A percentile compares a stretch with the other conserved stretches of the same genome.
These are phyloP conservation scores for Cryptosporidium xiaoi DNA, from an alignment of 169 alveolate species.

Conservation along the genomic window DNA sequence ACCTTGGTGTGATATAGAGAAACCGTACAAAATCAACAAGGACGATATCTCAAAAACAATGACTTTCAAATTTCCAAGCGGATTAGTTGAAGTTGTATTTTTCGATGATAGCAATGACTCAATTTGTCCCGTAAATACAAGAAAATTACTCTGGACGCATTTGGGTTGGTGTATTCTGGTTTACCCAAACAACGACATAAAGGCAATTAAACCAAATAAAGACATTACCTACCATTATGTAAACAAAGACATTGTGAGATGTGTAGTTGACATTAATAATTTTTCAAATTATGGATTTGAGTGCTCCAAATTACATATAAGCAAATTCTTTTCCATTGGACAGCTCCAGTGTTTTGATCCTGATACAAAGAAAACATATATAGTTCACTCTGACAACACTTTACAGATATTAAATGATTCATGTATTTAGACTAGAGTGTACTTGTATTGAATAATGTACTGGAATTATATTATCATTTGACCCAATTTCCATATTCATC, in stretches of 20 bases:
- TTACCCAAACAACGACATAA: slow-evolving; percentile 62
- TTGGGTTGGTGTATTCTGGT: slow-evolving; percentile 66
- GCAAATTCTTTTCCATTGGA: slow-evolving; percentile 42
- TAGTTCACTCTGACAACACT: slow-evolving; percentile 33
- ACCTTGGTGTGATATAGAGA: slow-evolving; percentile 73
- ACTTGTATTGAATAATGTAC: slow-evolving; percentile 47
- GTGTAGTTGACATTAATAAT: slow-evolving; percentile 3
- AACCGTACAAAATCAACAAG: slow-evolving; percentile 28
- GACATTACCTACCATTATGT: slow-evolving; percentile 59
- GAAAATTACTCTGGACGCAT: slow-evolving; percentile 60
- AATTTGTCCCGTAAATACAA: slow-evolving; percentile 46
- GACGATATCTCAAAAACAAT: slow-evolving; percentile 34
- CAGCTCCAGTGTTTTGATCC: slow-evolving; percentile 66
- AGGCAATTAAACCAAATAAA: slow-evolving; percentile 54
- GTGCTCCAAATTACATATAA: slow-evolving; percentile 13
- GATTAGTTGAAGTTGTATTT: slow-evolving; percentile 64
- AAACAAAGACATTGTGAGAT: slow-evolving; percentile 43
- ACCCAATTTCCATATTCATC: slow-evolving; percentile 4
- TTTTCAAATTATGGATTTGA: slow-evolving; percentile 12
- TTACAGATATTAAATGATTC: slow-evolving; percentile 37
- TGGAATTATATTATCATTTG: not conserved
- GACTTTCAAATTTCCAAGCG: slow-evolving; percentile 56
- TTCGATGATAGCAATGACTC: slow-evolving; percentile 9
- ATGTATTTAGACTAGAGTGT: not conserved
- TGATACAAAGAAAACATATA: slow-evolving; percentile 46